Evolutionary conservation across 1,284 basidiomycete species (phyloP), one percentile per base, ranked within the genome.

Genomic region (Phellopilus nigrolimitatus): DNA sequence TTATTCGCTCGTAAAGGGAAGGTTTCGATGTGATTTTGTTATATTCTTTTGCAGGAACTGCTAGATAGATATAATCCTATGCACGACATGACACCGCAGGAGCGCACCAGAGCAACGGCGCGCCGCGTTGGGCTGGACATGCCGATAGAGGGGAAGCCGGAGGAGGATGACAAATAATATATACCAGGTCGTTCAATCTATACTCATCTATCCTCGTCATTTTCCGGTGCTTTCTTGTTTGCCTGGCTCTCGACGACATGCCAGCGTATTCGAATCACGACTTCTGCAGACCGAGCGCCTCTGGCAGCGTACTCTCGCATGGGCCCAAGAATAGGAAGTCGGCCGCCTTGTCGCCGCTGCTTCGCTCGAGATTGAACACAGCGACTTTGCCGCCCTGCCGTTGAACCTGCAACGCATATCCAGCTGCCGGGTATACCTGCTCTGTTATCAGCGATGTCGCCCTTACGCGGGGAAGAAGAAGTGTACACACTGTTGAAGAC

Each of bases 61-160:
- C 67, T 94, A 52, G 84, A 88, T 55, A 74, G 90, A 51, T 97
- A 97, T 71, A 95, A 94, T 65, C 92, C 94, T 0, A 70, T 88
- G 9, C 69, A 84, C 44, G 88, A 88, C 60, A 76, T 94, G 61
- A 84, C 89, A 0, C 71, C 77, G 19, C 80, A 91, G 61, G 91
- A 95, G 62, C 74, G 86, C 54, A 76, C 95, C 52, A 73, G 84
- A 56, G 90, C 89, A 1, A 93, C 93, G 0, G 92, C 92, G 3
- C 76, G 84, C 45, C 73, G 92, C 51, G 93, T 97, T 36, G 93
- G 93, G 3, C 70, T 97, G 43, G 73, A 88, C 59, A 82, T 88
- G 79, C 84, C 84, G 13, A 40, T 65, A 27, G 53, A 51, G 3
- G 55, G 54, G 12, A 61, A 61, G 46, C 53, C 47, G 17, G 60